phyloP scores from a whole-genome alignment of 768 basidiomycete species.

The Hypsizygus marmoreus region DNA sequence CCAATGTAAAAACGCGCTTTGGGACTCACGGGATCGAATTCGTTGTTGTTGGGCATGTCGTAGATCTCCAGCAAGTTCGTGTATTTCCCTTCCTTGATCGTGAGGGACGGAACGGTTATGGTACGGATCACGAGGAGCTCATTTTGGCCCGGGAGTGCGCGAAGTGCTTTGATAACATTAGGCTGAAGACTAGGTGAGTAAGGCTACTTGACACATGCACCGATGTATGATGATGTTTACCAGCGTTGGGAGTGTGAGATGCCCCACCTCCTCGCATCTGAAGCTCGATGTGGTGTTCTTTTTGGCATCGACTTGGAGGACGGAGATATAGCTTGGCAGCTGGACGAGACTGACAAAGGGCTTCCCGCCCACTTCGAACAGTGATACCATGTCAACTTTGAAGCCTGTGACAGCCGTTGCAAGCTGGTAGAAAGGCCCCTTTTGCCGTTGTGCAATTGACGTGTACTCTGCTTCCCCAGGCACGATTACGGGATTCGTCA shows the following conservation, averaged over 20 bases:
- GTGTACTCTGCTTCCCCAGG: conserved; percentile 40
- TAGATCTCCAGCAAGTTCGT: conserved; percentile 20
- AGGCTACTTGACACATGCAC: conserved; percentile 18
- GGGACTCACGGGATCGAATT: conserved; percentile 5
- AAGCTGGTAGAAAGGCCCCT: conserved; percentile 43
- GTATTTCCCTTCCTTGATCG: conserved; percentile 17
- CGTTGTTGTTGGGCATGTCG: too few species aligned
- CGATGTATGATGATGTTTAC: too few species aligned
- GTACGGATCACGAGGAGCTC: conserved; percentile 55
- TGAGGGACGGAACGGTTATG: conserved; percentile 23
- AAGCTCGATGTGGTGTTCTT: conserved; percentile 39
- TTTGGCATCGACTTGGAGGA: conserved; percentile 42
- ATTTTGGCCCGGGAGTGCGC: conserved; percentile 51
- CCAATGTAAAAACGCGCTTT: conserved; percentile 26
- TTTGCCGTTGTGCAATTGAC: conserved; percentile 25
- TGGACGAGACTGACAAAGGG: conserved; percentile 47
- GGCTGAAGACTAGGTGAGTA: conserved; percentile 29
- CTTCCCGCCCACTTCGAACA: conserved; percentile 43
- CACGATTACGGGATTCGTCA: conserved; percentile 42
- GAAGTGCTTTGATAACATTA: conserved; percentile 52
- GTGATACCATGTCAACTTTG: conserved; percentile 36
- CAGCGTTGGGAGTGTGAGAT: too few species aligned
- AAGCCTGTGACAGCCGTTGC: conserved; percentile 36
- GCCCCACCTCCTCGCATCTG: too few species aligned
- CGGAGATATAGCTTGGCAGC: conserved; percentile 39